Conservation (phyloP, 257 asterid species). For the Solanum chilense region DNA sequence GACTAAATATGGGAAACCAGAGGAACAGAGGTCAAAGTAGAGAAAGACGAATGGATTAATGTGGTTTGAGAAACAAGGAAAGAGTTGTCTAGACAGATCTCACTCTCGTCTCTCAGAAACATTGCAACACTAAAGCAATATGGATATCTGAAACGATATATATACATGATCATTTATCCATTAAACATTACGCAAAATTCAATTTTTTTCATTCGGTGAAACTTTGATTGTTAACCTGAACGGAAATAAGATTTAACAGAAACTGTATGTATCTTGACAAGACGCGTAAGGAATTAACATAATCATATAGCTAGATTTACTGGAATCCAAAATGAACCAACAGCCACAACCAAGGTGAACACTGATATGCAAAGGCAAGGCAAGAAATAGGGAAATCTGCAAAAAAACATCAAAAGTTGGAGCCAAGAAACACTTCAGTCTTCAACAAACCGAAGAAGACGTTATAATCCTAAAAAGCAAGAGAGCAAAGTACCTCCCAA, state of each 20-base stretch:
- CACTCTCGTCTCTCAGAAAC: background rate
- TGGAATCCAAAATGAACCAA: slow-evolving; percentile 59
- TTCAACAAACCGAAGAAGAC: background rate
- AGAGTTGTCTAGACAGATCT: background rate
- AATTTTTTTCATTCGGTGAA: background rate
- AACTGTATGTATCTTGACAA: background rate
- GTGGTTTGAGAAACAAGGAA: background rate
- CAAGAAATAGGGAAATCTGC: slow-evolving; percentile 79
- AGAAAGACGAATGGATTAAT: background rate
- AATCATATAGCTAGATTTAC: slow-evolving; percentile 21
- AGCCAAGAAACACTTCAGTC: background rate
- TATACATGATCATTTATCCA: background rate
- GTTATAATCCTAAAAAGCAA: background rate
- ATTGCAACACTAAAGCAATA: background rate
- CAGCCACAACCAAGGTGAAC: slow-evolving; percentile 42
- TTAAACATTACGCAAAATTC: background rate
- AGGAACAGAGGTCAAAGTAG: background rate
- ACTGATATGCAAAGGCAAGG: slow-evolving; percentile 70
- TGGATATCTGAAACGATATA: background rate
- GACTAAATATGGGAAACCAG: background rate
- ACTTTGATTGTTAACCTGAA: background rate
- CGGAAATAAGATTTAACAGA: background rate
- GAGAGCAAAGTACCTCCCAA: slow-evolving; percentile 44
- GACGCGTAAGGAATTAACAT: background rate
- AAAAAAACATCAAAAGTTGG: background rate